These are phyloP conservation scores for Metschnikowia peoriensis DNA, from an alignment of 805 yeast genomes.

Conservation along the genomic window DNA sequence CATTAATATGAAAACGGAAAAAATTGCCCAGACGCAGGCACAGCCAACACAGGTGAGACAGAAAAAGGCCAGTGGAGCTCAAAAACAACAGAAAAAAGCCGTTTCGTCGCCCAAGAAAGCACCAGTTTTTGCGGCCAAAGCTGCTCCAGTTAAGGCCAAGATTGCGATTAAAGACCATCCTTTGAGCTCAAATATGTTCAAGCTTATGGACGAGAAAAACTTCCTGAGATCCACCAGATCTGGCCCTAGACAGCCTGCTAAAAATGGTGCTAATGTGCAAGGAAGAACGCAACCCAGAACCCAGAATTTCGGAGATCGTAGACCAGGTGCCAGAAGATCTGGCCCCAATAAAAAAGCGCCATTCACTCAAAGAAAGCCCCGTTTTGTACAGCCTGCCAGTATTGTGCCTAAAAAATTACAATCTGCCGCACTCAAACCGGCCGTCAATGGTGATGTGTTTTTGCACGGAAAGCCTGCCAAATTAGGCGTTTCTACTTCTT, in stretches of 20 bases:
- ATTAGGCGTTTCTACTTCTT: slow-evolving; percentile 20
- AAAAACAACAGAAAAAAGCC: background rate
- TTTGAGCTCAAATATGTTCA: slow-evolving; percentile 18
- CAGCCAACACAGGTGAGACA: background rate
- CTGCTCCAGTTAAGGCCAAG: slow-evolving; percentile 1
- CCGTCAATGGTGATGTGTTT: slow-evolving; percentile 27
- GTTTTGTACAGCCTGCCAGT: slow-evolving; percentile 4
- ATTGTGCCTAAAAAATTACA: slow-evolving; percentile 17
- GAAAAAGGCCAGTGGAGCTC: background rate
- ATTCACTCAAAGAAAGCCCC: background rate
- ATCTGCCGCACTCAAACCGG: slow-evolving; percentile 20
- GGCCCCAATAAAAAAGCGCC: background rate
- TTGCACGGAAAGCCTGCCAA: slow-evolving; percentile 36
- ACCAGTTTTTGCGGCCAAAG: background rate
- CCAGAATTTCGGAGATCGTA: background rate
- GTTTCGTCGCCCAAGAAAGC: background rate
- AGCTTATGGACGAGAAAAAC: slow-evolving; percentile 9
- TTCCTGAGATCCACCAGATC: background rate
- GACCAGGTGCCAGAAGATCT: background rate
- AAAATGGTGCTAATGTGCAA: background rate
- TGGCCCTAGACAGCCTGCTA: background rate
- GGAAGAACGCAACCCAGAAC: background rate
- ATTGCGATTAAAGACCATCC: slow-evolving; percentile 20
- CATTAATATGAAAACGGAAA: slow-evolving; percentile 23
- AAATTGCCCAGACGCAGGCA: background rate